Base-by-base conservation (phyloP, 2,329 filamentous ascomycete species). In the Moelleriella libera region DNA sequence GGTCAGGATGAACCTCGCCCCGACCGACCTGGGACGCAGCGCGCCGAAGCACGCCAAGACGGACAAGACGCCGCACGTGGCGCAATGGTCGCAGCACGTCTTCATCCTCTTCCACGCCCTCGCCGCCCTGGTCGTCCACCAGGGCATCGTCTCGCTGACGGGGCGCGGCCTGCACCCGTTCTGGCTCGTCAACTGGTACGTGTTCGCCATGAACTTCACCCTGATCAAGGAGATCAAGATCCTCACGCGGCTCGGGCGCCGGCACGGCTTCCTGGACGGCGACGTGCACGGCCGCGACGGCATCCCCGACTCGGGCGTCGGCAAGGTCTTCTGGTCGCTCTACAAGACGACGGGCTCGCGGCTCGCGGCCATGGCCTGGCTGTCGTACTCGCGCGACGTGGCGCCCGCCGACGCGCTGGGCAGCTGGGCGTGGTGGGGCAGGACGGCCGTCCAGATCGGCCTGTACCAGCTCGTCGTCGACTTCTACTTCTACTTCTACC, bases 401-500 rank as follows among this genome's bases (percentile, higher is more conserved):
- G 42, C 46, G 5, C 53, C 51, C 8, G 37, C 49, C 7, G 50
- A 47, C 7, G 49, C 46, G 42, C 10, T 55, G 14, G 14, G 39
- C 41, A 28, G 44, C 44, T 48, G 49, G 44, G 37, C 12, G n/a
- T 49, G 53, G 47, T 64, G 61, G 57, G 52, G 49, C n/a, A 63
- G 61, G 60, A 57, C 68, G 0, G 57, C 62, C 0, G 39, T 70
- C 8, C 63, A 68, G 43, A 57, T 45, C 53, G 69, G 49, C 14
- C 21, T 46, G 4, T 48, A 50, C 41, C 29, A 14, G n/a, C 9
- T 50, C 30, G 39, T 50, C 5, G 59, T 70, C 5, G 68, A 70
- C 51, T 68, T 68, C 43, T 70, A 65, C 65, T 68, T 68, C 53
- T 68, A 68, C 53, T 57, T 63, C 59, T 51, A 51, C 37, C 49